Conservation (phyloP, 805 yeast species). For the Suhomyces sp. region DNA sequence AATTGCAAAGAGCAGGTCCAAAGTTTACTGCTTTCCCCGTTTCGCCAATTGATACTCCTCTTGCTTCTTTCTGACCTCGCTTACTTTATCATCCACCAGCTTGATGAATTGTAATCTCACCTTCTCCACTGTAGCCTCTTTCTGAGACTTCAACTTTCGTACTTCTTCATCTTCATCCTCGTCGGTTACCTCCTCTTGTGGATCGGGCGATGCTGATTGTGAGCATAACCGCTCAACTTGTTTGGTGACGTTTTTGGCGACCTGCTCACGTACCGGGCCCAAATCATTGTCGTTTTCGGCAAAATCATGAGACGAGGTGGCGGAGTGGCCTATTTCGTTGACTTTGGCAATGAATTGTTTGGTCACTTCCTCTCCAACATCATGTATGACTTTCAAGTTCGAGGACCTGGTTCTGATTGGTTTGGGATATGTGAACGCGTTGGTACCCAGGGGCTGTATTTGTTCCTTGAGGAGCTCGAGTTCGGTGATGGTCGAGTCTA, state of each 20-base stretch:
- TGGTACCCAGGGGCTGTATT: background rate
- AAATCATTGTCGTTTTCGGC: constrained; percentile 15
- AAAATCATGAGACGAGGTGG: constrained; percentile 14
- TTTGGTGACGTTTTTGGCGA: constrained; percentile 29
- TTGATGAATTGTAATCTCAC: constrained; percentile 25
- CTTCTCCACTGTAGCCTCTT: constrained; percentile 16
- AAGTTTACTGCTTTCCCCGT: constrained; percentile 5
- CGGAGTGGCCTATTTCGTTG: constrained; percentile 27
- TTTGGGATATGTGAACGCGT: background rate
- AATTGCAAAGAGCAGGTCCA: no score
- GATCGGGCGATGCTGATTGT: constrained; percentile 9
- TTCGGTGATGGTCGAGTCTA: constrained; percentile 5
- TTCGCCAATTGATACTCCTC: constrained; percentile 5
- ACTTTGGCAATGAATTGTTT: constrained; percentile 33
- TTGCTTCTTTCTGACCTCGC: constrained; percentile 10
- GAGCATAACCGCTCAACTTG: constrained; percentile 22
- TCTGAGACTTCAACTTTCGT: background rate
- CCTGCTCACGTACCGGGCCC: constrained; percentile 28
- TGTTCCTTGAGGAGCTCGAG: constrained; percentile 6
- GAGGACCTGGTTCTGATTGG: constrained; percentile 3
- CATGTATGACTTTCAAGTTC: constrained; percentile 24
- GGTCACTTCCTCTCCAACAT: constrained; percentile 34
- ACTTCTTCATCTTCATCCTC: background rate
- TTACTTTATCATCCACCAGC: constrained; percentile 30
- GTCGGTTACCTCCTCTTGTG: constrained; percentile 1